Evolutionary conservation across 1,139 yeast species (phyloP).

Genomic region (Yamadazyma mexicana): DNA sequence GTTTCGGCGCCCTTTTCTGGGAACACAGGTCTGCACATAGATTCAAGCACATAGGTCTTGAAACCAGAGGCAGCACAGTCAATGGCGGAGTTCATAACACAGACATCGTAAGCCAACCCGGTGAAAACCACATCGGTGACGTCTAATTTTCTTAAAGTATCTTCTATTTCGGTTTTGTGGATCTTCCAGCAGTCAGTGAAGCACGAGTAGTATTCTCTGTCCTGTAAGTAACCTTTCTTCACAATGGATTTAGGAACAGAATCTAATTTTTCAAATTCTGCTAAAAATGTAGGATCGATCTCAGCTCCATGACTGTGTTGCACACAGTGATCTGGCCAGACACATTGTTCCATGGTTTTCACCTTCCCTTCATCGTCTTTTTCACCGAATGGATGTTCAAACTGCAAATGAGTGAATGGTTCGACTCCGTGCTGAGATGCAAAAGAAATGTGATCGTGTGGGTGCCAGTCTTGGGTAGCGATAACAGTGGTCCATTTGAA

Average conservation of each 20-base stretch:
- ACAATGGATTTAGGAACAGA: conserved; percentile 43
- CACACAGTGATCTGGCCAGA: conserved; percentile 94
- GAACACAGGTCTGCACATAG: conserved; percentile 42
- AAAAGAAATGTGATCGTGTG: conserved; percentile 73
- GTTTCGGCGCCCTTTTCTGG: conserved; percentile 31
- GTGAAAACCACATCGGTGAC: conserved; percentile 69
- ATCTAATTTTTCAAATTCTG: conserved; percentile 23
- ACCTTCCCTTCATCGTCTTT: conserved; percentile 28
- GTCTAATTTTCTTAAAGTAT: conserved; percentile 38
- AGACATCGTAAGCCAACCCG: conserved; percentile 84
- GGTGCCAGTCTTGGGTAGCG: conserved; percentile 91
- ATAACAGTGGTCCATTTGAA: conserved; percentile 62
- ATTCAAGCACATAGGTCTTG: conserved; percentile 58
- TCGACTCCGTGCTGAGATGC: conserved; percentile 62
- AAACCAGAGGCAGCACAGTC: conserved; percentile 67
- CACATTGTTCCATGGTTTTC: conserved; percentile 37
- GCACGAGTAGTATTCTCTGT: conserved; percentile 88
- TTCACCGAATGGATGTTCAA: conserved; percentile 52
- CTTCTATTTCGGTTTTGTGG: conserved; percentile 66
- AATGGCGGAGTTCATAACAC: conserved; percentile 74
- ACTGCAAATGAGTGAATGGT: conserved; percentile 53
- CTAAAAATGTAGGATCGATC: conserved; percentile 48
- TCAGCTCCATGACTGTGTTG: conserved; percentile 68
- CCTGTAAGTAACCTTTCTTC: conserved; percentile 67
- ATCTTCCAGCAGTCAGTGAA: conserved; percentile 77